Base-by-base conservation (phyloP, 106 monocot species). In the Acorus calamus region DNA sequence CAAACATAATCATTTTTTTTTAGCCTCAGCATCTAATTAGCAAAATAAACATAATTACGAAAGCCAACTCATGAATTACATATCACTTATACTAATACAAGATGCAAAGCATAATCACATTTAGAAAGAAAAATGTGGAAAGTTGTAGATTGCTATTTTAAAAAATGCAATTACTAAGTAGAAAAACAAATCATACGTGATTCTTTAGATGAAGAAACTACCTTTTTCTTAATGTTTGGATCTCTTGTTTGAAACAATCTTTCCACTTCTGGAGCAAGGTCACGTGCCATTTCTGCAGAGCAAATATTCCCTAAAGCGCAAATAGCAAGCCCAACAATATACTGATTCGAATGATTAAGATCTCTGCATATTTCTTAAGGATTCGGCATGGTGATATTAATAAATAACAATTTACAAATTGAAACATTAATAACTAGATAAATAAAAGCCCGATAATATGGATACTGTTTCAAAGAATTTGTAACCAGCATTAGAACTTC, bases 401-500 rank as follows among this genome's bases (percentile, higher is more conserved):
- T 28, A 28, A 28, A 28, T 28, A 28, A 28, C 28, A 28, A 28
- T 28, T 28, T 28, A 28, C 28, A 28, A 28, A 54, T 75, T 59
- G 43, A 5, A 42, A 49, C 11, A 9, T 55, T 41, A 47, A 51
- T 47, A 55, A 14, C 46, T 61, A 28, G 46, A 46, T 5, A 59
- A 44, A 46, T 4, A 61, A 52, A 52, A 47, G 28, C 9, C 11
- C 5, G 43, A 63, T n/a, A 10, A 8, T 52, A 46, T 61, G 91
- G 91, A 91, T 98, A 98, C 96, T 98, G 96, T 73, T 98, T 98
- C 63, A 98, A 77, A 13, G 96, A 98, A 78, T 98, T 98, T 58
- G 96, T 98, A 60, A 98, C 96, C 73, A 98, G 71, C 96, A 98
- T 98, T 73, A 98, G 91, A 56, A 98, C 96, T 81, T 98, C 96